Evolutionary conservation across 257 asterid genomes (phyloP).

Genomic region (Ajuga chamaepitys): DNA sequence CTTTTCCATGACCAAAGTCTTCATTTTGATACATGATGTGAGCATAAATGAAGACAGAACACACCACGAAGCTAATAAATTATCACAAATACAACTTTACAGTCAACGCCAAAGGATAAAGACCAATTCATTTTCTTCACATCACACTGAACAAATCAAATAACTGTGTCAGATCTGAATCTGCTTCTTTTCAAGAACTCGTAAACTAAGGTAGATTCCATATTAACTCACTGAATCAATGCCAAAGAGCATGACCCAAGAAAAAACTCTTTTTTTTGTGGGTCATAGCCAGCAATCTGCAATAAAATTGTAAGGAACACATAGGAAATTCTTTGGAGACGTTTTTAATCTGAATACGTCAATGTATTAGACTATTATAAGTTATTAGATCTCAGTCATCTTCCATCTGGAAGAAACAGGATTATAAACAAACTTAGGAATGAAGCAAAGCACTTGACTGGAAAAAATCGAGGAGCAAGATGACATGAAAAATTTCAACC

Average conservation of each 20-base stretch:
- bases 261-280: not conserved
- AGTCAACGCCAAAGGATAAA: not conserved
- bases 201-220: not conserved
- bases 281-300: not conserved
- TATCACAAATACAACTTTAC: not conserved
- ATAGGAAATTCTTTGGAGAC: too few relatives aligned
- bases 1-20: conserved; percentile 12
- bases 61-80: not conserved
- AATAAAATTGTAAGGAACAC: not conserved
- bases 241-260: conserved; percentile 7
- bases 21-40: not conserved
- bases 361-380: too few relatives aligned
- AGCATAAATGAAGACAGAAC: not conserved
- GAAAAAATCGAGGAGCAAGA: not conserved
- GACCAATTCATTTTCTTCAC: conserved; percentile 2
- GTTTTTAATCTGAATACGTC: too few relatives aligned
- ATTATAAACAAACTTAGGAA: not conserved
- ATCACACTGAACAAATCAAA: not conserved
- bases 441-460: not conserved
- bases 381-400: too few relatives aligned
- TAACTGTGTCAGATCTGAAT: not conserved
- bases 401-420: not conserved
- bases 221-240: not conserved
- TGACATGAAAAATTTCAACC: not conserved
- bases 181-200: not conserved